Conservation (phyloP, 192 early-diverging fungal species). For the Fimicolochytrium jonesii region DNA sequence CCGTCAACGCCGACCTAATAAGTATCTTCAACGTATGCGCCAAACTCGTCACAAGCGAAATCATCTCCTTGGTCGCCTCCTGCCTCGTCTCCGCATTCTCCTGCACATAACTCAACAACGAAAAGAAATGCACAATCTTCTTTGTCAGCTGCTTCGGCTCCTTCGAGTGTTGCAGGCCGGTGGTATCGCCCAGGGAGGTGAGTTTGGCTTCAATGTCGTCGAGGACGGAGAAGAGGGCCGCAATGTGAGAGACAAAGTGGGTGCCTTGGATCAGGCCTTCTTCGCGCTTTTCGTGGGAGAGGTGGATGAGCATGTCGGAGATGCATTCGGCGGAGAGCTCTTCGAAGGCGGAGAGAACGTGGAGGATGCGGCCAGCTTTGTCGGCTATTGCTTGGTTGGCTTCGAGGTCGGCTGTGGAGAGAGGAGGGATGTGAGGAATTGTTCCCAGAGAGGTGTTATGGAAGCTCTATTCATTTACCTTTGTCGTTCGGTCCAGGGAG, state of each 20-base stretch:
- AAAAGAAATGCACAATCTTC: constrained; percentile 93
- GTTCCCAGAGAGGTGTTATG: too few relatives aligned
- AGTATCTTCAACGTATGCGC: constrained; percentile 91
- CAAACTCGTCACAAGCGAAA: constrained; percentile 83
- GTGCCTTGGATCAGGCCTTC: constrained; percentile 80
- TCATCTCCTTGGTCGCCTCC: constrained; percentile 71
- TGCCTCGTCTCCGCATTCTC: constrained; percentile 42
- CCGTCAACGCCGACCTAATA: constrained; percentile 82
- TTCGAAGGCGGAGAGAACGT: constrained; percentile 91
- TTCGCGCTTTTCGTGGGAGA: constrained; percentile 77
- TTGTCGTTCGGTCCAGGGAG: neutral
- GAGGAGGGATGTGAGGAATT: too few relatives aligned
- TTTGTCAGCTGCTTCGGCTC: constrained; percentile 96
- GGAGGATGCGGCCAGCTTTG: constrained; percentile 85
- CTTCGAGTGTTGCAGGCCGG: constrained; percentile 47
- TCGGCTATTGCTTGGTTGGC: constrained; percentile 75
- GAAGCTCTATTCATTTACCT: constrained; percentile 6
- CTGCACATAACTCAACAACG: constrained; percentile 72
- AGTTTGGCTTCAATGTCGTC: constrained; percentile 80
- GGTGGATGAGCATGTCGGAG: constrained; percentile 88
- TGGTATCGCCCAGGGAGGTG: constrained; percentile 58
- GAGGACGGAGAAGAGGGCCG: constrained; percentile 84
- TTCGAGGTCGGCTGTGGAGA: constrained; percentile 36
- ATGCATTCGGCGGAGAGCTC: constrained; percentile 95
- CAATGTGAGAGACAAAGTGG: constrained; percentile 87